A percentile compares a stretch with the other conserved stretches of the same genome.
Conservation (phyloP, 1,284 basidiomycete species). For the Sporisorium reilianum region DNA sequence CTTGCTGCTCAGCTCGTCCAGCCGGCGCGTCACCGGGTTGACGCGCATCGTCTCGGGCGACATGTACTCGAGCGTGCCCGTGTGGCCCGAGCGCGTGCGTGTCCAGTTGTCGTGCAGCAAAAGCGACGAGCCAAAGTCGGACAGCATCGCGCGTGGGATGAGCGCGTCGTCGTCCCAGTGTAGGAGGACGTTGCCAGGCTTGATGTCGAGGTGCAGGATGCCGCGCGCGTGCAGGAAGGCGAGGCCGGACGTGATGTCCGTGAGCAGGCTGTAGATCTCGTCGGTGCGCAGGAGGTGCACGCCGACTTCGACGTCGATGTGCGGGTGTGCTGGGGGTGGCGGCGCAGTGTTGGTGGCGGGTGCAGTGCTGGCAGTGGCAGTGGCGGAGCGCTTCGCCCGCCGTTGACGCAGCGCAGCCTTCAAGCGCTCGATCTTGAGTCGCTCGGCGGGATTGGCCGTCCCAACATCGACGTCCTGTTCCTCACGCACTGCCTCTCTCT, state of each 20-base stretch:
- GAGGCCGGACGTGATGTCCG: slow-evolving; percentile 62
- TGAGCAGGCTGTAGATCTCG: slow-evolving; percentile 59
- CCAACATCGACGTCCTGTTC: neutral
- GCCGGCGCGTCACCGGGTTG: slow-evolving; percentile 73
- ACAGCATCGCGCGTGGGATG: slow-evolving; percentile 82
- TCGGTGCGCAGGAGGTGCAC: slow-evolving; percentile 64
- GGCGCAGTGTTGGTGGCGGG: neutral
- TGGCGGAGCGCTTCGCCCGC: slow-evolving; percentile 17
- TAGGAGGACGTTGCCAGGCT: slow-evolving; percentile 90
- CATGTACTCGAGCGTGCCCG: slow-evolving; percentile 82
- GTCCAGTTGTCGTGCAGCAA: slow-evolving; percentile 58
- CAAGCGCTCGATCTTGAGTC: slow-evolving; percentile 39
- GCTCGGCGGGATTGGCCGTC: neutral
- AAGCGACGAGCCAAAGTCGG: slow-evolving; percentile 89
- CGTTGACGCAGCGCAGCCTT: slow-evolving; percentile 53
- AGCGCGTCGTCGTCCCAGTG: slow-evolving; percentile 90
- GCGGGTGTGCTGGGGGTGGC: neutral
- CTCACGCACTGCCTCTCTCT: neutral
- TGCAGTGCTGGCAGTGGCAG: neutral
- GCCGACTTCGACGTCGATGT: slow-evolving; percentile 12
- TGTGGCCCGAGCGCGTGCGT: slow-evolving; percentile 78
- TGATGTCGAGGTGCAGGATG: slow-evolving; percentile 87
- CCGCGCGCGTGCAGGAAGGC: slow-evolving; percentile 63
- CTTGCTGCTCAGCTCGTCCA: slow-evolving; percentile 83
- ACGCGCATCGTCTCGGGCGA: slow-evolving; percentile 82